These are phyloP conservation scores for Penicillium silybi DNA, from an alignment of 495 filamentous ascomycete species.

Conservation along the genomic window DNA sequence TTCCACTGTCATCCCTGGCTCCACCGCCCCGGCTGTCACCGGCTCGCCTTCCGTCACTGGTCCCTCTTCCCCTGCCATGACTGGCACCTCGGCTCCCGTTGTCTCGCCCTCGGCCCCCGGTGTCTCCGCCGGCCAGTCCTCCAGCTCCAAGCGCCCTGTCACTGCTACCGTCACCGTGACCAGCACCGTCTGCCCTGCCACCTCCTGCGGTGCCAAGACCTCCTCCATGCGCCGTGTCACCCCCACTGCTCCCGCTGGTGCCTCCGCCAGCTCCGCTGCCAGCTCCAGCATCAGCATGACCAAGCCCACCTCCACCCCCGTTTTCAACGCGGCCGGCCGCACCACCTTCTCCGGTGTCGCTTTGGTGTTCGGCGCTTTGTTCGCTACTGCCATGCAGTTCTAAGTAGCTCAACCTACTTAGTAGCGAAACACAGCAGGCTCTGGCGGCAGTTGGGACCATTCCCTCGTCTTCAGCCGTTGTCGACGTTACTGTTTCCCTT, in stretches of 20 bases:
- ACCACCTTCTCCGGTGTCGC: conserved; percentile 24
- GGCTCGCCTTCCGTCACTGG: neutral
- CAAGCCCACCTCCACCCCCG: conserved; percentile 5
- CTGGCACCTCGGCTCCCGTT: neutral
- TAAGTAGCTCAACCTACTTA: conserved; percentile 10
- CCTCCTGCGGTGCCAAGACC: conserved; percentile 4
- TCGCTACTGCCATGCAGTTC: conserved; percentile 21
- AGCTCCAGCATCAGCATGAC: neutral
- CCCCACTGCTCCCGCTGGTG: conserved; percentile 9
- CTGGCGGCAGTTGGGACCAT: neutral
- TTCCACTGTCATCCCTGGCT: neutral
- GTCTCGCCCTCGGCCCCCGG: too few relatives aligned
- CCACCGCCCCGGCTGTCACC: neutral
- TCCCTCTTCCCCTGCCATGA: neutral
- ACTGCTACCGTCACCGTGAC: neutral
- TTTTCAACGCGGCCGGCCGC: conserved; percentile 28
- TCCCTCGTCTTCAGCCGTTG: conserved; percentile 1
- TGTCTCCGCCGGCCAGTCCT: neutral
- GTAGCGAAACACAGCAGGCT: neutral
- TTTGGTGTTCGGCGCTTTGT: conserved; percentile 21
- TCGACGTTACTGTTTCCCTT: conserved; percentile 5
- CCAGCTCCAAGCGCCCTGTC: conserved; percentile 2
- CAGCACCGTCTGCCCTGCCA: conserved; percentile 9
- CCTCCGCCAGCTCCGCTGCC: conserved; percentile 2
- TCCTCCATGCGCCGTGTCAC: conserved; percentile 9